Conservation (phyloP, 352 stramenopile species). For the Phytophthora uliginosa region DNA sequence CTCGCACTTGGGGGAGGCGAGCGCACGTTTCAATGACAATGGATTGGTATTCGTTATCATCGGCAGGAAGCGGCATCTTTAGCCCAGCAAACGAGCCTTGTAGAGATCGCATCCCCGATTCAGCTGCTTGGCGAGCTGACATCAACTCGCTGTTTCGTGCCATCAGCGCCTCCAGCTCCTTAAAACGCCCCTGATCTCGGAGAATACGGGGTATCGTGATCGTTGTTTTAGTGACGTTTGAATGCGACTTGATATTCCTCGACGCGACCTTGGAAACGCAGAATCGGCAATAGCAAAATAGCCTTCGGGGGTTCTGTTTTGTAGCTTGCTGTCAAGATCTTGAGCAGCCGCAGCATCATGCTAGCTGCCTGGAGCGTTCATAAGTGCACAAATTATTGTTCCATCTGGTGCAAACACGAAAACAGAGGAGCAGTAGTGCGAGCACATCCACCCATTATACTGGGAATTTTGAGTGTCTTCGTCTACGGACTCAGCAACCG, state of each 20-base stretch:
- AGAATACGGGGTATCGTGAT: not conserved
- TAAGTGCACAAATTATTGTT: slow-evolving; percentile 9
- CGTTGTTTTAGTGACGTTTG: slow-evolving; percentile 21
- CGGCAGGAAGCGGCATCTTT: slow-evolving; percentile 24
- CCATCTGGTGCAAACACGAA: slow-evolving; percentile 32
- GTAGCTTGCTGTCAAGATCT: slow-evolving; percentile 20
- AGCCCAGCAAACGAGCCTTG: slow-evolving; percentile 31
- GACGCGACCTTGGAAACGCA: slow-evolving; percentile 27
- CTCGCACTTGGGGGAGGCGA: slow-evolving; percentile 22
- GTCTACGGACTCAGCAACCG: slow-evolving; percentile 4
- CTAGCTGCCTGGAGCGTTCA: slow-evolving; percentile 24
- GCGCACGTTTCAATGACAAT: slow-evolving; percentile 13
- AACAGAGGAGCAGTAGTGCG: slow-evolving; percentile 25
- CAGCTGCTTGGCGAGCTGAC: slow-evolving; percentile 24
- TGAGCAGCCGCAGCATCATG: slow-evolving; percentile 25
- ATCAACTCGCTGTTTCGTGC: slow-evolving; percentile 22
- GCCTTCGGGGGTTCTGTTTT: slow-evolving; percentile 7
- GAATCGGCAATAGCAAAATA: slow-evolving; percentile 31
- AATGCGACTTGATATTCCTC: not conserved
- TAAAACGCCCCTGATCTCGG: not conserved
- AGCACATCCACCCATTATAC: slow-evolving; percentile 36
- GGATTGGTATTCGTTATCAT: slow-evolving; percentile 9
- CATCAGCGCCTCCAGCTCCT: slow-evolving; percentile 7
- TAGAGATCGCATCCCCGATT: slow-evolving; percentile 28
- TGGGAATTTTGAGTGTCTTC: slow-evolving; percentile 29